Conservation (phyloP, 148 eudicot species). For the Vaccinium myrtillus region DNA sequence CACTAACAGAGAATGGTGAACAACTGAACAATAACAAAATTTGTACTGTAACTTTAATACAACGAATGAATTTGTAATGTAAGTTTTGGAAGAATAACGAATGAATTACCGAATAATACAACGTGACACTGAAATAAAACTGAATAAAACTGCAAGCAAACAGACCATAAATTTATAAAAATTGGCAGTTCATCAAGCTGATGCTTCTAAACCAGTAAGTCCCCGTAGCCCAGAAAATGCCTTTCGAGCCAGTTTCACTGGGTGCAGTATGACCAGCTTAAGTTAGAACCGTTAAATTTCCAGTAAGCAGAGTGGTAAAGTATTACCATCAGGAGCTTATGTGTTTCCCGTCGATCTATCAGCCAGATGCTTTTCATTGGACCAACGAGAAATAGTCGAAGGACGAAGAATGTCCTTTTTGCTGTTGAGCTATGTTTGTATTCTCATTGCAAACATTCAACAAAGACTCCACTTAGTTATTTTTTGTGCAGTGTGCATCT, state of each 20-base stretch:
- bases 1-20: background rate
- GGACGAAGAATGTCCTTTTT: background rate
- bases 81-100: constrained; percentile 6
- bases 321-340: background rate
- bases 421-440: background rate
- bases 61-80: background rate
- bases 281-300: background rate
- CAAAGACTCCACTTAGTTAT: constrained; percentile 21
- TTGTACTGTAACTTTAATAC: no score
- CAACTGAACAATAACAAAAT: background rate
- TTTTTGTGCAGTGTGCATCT: constrained; percentile 89
- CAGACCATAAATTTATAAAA: background rate
- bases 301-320: background rate
- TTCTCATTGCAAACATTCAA: background rate
- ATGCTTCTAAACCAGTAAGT: background rate
- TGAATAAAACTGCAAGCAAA: background rate
- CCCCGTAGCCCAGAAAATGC: background rate
- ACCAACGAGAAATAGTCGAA: background rate
- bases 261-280: background rate
- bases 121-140: background rate
- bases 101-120: background rate
- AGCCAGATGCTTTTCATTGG: background rate
- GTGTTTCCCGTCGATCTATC: background rate
- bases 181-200: background rate
- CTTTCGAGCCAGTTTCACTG: background rate